These are phyloP conservation scores for Tulasnella sp. DNA, from an alignment of 768 basidiomycete species.

Conservation along the genomic window DNA sequence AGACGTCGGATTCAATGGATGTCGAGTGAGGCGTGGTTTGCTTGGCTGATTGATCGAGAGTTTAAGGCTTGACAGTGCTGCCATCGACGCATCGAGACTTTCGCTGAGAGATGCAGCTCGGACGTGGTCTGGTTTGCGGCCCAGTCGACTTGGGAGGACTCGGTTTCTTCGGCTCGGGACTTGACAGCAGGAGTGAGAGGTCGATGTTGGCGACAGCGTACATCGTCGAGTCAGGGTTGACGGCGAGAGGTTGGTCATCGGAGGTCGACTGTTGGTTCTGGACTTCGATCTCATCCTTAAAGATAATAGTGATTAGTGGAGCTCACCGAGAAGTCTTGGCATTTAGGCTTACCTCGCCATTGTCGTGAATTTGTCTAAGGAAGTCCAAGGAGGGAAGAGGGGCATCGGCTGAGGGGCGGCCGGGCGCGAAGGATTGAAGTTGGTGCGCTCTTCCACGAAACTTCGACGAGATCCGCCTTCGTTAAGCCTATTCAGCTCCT, in stretches of 20 bases:
- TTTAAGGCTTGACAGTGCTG: slow-evolving; percentile 9
- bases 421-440: slow-evolving; percentile 60
- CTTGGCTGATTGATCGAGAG: background rate
- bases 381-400: slow-evolving; percentile 28
- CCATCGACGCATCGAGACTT: slow-evolving; percentile 14
- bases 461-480: slow-evolving; percentile 56
- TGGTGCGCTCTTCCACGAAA: slow-evolving; percentile 75
- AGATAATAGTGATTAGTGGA: no score
- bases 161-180: background rate
- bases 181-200: slow-evolving; percentile 2
- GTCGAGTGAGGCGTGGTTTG: background rate
- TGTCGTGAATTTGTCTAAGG: background rate
- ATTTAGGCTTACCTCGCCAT: background rate
- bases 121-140: background rate
- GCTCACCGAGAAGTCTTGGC: no score
- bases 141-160: background rate
- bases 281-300: background rate
- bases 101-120: slow-evolving; percentile 9
- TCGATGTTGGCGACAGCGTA: slow-evolving; percentile 13
- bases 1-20: slow-evolving; percentile 3
- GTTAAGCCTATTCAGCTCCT: slow-evolving; percentile 56
- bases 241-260: background rate
- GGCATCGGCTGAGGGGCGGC: slow-evolving; percentile 45
- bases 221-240: slow-evolving; percentile 2
- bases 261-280: background rate